A percentile compares a stretch with the other conserved stretches of the same genome.
phyloP scores from a whole-genome alignment of 2,329 filamentous ascomycete genomes.

The Magnaporthiopsis rhizophila region DNA sequence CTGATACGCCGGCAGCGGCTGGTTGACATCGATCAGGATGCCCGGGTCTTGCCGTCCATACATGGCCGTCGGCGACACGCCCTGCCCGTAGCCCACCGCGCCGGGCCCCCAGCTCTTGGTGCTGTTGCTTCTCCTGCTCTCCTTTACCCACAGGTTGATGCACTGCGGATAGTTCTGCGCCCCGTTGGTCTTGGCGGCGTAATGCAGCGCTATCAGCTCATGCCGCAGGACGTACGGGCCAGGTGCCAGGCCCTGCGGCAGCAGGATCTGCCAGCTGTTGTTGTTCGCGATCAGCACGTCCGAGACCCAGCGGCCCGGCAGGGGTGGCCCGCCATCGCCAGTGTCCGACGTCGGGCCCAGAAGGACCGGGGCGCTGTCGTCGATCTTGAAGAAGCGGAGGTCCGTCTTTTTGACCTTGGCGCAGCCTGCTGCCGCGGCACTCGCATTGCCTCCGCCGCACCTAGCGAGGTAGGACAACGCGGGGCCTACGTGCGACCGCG shows the following conservation, averaged over 20 bases:
- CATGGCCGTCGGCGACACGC: slow-evolving; percentile 15
- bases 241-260: slow-evolving; percentile 31
- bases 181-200: slow-evolving; percentile 15
- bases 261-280: slow-evolving; percentile 39
- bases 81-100: slow-evolving; percentile 9
- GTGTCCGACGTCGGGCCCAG: slow-evolving; percentile 15
- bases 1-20: slow-evolving; percentile 14
- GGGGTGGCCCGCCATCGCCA: not conserved
- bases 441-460: slow-evolving; percentile 18
- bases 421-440: slow-evolving; percentile 20
- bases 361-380: slow-evolving; percentile 23
- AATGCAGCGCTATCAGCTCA: slow-evolving; percentile 37
- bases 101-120: not conserved
- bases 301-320: slow-evolving; percentile 28
- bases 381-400: slow-evolving; percentile 36
- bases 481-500: slow-evolving; percentile 39
- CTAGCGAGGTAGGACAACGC: slow-evolving; percentile 30
- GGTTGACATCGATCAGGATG: slow-evolving; percentile 17
- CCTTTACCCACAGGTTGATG: slow-evolving; percentile 21
- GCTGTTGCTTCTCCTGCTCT: not conserved
- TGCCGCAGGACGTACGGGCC: slow-evolving; percentile 47
- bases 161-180: slow-evolving; percentile 25
- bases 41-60: slow-evolving; percentile 19
- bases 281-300: slow-evolving; percentile 43
- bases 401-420: slow-evolving; percentile 27